These are phyloP conservation scores for Noccaea bulbosa DNA, from an alignment of 345 rosid species.

Conservation along the genomic window DNA sequence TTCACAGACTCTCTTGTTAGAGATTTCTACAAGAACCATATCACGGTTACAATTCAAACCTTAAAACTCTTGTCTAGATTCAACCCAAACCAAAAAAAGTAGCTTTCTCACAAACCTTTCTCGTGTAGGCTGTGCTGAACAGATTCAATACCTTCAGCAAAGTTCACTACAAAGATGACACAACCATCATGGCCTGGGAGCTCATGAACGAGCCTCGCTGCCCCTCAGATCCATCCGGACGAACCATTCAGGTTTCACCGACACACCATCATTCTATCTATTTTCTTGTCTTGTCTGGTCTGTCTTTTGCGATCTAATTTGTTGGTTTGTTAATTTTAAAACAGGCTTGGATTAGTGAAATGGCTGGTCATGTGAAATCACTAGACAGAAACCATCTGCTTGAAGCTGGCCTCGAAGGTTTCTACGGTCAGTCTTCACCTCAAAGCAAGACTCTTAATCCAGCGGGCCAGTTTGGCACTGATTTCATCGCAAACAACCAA, in stretches of 20 bases:
- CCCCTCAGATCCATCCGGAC: conserved; percentile 77
- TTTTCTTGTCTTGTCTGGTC: not conserved
- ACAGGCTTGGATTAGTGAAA: conserved; percentile 87
- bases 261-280: not conserved
- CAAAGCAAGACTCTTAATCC: conserved; percentile 73
- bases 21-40: conserved; percentile 79
- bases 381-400: conserved; percentile 78
- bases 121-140: conserved; percentile 66
- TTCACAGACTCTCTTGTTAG: conserved; percentile 74
- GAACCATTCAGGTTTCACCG: conserved; percentile 77
- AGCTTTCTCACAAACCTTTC: not conserved
- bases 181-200: conserved; percentile 99
- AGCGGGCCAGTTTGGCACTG: conserved; percentile 71
- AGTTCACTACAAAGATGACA: conserved; percentile 80
- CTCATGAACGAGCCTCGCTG: conserved; percentile 99
- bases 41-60: conserved; percentile 53
- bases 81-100: not conserved
- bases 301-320: conserved; percentile 19
- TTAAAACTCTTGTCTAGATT: not conserved
- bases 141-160: conserved; percentile 73
- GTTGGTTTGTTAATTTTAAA: not conserved
- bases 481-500: conserved; percentile 79
- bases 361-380: conserved; percentile 83
- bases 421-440: conserved; percentile 79
- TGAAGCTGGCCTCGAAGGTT: conserved; percentile 89